These are phyloP conservation scores for Albifimbria verrucaria DNA, from an alignment of 2,329 filamentous ascomycete species.

Conservation along the genomic window DNA sequence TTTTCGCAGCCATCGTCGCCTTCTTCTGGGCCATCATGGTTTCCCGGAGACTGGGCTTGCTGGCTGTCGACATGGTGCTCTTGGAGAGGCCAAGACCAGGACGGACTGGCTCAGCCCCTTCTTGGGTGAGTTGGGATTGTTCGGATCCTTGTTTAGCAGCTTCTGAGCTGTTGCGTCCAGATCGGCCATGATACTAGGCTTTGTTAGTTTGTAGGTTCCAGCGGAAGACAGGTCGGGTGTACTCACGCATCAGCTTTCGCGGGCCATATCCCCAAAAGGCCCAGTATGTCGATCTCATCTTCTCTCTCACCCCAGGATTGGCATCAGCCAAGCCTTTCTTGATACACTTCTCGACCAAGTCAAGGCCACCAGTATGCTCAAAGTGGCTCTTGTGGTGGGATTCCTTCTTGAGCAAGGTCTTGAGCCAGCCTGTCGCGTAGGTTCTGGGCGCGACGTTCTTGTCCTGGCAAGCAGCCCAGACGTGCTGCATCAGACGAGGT, in stretches of 20 bases:
- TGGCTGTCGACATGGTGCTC: constrained; percentile 54
- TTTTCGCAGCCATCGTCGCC: constrained; percentile 47
- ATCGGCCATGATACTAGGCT: constrained; percentile 66
- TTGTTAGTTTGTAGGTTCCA: constrained; percentile 4
- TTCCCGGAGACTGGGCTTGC: constrained; percentile 72
- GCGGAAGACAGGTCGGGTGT: not conserved
- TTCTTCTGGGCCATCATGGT: constrained; percentile 81
- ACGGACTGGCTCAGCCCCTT: constrained; percentile 46
- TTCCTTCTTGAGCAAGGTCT: constrained; percentile 76
- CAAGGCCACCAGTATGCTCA: constrained; percentile 80
- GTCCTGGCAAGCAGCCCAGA: constrained; percentile 79
- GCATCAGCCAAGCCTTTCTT: constrained; percentile 85
- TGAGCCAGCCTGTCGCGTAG: constrained; percentile 79
- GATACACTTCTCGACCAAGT: constrained; percentile 82
- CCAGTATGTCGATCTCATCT: constrained; percentile 85
- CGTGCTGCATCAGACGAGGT: constrained; percentile 77
- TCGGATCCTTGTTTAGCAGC: constrained; percentile 76
- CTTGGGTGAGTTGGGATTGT: constrained; percentile 71
- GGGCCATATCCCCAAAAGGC: constrained; percentile 75
- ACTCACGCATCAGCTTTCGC: constrained; percentile 69
- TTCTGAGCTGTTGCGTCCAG: constrained; percentile 77
- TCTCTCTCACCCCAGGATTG: constrained; percentile 86
- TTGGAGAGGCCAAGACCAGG: constrained; percentile 60
- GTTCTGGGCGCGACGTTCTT: constrained; percentile 87
- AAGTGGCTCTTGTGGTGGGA: constrained; percentile 74